Evolutionary conservation across 768 basidiomycete species (phyloP).

Genomic region (Trametes villosa): DNA sequence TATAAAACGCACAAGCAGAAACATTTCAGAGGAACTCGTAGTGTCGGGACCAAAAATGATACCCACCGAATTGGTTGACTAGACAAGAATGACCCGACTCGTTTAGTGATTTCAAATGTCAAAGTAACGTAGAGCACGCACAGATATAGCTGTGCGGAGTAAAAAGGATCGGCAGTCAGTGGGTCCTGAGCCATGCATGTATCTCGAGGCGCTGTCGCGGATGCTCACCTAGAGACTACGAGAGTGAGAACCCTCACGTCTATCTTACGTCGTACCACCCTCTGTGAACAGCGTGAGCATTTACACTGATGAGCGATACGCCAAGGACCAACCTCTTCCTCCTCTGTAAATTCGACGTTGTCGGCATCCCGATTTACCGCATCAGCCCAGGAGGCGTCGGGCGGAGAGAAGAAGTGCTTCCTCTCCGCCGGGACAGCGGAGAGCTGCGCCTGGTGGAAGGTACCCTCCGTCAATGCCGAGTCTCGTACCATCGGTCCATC

Average conservation of each 20-base stretch:
- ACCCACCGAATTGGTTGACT: constrained; percentile 33
- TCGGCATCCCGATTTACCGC: constrained; percentile 57
- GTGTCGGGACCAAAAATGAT: too few species aligned
- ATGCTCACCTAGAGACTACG: constrained; percentile 50
- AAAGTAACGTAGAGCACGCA: constrained; percentile 33
- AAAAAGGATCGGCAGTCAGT: neutral
- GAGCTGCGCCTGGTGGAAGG: constrained; percentile 45
- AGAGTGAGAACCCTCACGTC: constrained; percentile 55
- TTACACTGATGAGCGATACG: neutral
- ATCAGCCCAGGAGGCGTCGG: constrained; percentile 43
- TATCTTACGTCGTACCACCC: constrained; percentile 51
- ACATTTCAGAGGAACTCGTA: neutral
- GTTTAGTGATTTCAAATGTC: neutral
- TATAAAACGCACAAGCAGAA: constrained; percentile 19
- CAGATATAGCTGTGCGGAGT: constrained; percentile 47
- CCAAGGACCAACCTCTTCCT: constrained; percentile 46
- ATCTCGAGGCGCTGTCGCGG: neutral
- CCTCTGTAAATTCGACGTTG: constrained; percentile 50
- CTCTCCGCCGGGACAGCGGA: constrained; percentile 30
- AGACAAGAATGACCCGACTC: neutral
- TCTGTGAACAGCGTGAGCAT: constrained; percentile 32
- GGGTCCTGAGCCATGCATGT: too few species aligned
- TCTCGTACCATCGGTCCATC: constrained; percentile 4
- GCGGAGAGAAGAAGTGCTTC: constrained; percentile 34
- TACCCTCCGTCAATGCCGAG: constrained; percentile 40